Base-by-base conservation (phyloP, 2,329 filamentous ascomycete species). In the Monosporascus sp. region DNA sequence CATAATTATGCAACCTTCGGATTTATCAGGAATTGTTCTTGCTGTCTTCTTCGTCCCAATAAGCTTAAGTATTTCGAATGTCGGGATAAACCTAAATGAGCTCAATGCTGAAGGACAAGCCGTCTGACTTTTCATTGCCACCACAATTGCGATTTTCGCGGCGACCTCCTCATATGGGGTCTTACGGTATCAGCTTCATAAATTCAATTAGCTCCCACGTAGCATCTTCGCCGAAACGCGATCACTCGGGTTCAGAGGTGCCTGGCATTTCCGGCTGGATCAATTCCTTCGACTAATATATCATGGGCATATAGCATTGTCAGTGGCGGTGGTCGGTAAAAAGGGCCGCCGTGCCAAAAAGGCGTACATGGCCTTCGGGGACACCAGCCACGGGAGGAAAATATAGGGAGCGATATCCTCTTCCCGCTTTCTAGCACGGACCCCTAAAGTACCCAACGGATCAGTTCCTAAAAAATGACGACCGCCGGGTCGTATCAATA, bases 11-110 rank as follows among this genome's bases (percentile, higher is more conserved):
- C 24, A 24, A 24, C 3, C 38, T 17, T 41, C 3, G 4, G 2
- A 7, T 7, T 46, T 37, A 22, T 3, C 8, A 48, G 46, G 37
- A 48, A 48, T 15, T n/a, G 46, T 37, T 7, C 46, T 48, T 22
- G 46, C 46, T 17, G 37, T 48, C 7, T 48, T 48, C 20, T 48
- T 48, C n/a, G 46, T 48, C 27, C 46, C 46, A 31, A 48, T 48
- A 7, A 48, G 46, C 46, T 36, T 48, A 20, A 37, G 46, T 8
- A 48, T 27, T 27, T 48, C 31, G n/a, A 48, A 37, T 4, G 37
- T 48, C 17, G 46, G 46, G 3, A 48, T 48, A 27, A 48, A 48
- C 46, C 35, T 38, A 15, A 20, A 36, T 11, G 46, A 48, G 15
- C 46, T 48, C 46, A 48, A 48, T 36, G 46, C 17, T 6, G 20